A percentile compares a stretch with the other conserved stretches of the same genome.
These are phyloP conservation scores for Parascedosporium putredinis DNA, from an alignment of 2,329 filamentous ascomycete species.

Conservation along the genomic window DNA sequence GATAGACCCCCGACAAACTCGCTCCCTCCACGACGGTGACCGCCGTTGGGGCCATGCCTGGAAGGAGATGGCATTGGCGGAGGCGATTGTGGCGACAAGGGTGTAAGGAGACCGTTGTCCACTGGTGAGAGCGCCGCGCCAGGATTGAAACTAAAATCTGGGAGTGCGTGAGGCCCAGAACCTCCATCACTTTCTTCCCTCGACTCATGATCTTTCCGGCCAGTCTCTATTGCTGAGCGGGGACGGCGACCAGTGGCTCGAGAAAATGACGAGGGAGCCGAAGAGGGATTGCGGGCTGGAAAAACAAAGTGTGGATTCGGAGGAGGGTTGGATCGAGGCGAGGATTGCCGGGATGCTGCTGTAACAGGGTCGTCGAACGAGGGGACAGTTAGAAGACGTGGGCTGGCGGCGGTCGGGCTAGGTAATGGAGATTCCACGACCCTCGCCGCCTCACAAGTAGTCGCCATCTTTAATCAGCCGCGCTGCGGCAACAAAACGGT, in stretches of 20 bases:
- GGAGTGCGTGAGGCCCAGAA: background rate
- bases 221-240: constrained; percentile 40
- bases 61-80: constrained; percentile 43
- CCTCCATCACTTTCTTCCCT: background rate
- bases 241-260: constrained; percentile 40
- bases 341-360: constrained; percentile 9
- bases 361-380: constrained; percentile 13
- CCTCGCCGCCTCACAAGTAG: constrained; percentile 26
- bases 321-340: constrained; percentile 22
- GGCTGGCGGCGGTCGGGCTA: constrained; percentile 16
- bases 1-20: constrained; percentile 75
- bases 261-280: constrained; percentile 36
- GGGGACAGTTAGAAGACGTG: constrained; percentile 9
- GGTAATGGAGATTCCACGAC: constrained; percentile 20
- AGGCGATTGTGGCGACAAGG: constrained; percentile 42
- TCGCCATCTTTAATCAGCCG: constrained; percentile 26
- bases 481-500: constrained; percentile 7
- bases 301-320: constrained; percentile 59
- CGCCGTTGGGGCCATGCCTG: constrained; percentile 52
- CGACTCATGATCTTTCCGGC: constrained; percentile 13
- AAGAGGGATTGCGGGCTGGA: constrained; percentile 35
- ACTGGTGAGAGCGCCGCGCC: constrained; percentile 26
- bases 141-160: constrained; percentile 44
- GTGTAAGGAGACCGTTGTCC: constrained; percentile 34
- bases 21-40: constrained; percentile 71